These are phyloP conservation scores for Bromus sterilis DNA, from an alignment of 176 grass and related monocot genomes.

Conservation along the genomic window DNA sequence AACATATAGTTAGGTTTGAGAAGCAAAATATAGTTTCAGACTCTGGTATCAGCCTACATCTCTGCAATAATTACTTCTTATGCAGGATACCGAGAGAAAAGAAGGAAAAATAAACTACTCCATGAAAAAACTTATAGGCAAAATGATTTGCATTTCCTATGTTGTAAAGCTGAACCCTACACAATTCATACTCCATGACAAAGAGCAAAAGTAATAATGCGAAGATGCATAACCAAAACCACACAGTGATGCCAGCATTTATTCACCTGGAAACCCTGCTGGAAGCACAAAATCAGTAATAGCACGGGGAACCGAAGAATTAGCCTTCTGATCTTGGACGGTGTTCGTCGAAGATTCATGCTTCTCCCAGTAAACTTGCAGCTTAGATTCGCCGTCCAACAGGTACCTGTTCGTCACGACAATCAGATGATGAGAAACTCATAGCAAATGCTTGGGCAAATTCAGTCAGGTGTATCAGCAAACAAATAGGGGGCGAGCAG, in stretches of 20 bases:
- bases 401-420: slow-evolving; percentile 41
- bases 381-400: slow-evolving; percentile 34
- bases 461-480: background rate
- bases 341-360: background rate
- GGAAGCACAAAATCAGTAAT: slow-evolving; percentile 74
- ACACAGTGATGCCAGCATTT: background rate
- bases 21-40: background rate
- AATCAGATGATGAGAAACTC: background rate
- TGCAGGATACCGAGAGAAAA: background rate
- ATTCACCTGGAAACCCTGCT: slow-evolving; percentile 79
- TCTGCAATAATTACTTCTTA: background rate
- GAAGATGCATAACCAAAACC: background rate
- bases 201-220: background rate
- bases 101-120: too few species aligned
- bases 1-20: background rate
- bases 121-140: too few species aligned
- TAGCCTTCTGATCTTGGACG: slow-evolving; percentile 8
- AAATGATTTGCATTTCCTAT: background rate
- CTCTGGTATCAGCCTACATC: background rate
- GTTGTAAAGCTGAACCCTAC: background rate
- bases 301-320: slow-evolving; percentile 29
- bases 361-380: slow-evolving; percentile 37
- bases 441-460: background rate
- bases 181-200: background rate
- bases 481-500: background rate